phyloP scores from a whole-genome alignment of 371 early-diverging fungal genomes.

The Coemansia sp. region DNA sequence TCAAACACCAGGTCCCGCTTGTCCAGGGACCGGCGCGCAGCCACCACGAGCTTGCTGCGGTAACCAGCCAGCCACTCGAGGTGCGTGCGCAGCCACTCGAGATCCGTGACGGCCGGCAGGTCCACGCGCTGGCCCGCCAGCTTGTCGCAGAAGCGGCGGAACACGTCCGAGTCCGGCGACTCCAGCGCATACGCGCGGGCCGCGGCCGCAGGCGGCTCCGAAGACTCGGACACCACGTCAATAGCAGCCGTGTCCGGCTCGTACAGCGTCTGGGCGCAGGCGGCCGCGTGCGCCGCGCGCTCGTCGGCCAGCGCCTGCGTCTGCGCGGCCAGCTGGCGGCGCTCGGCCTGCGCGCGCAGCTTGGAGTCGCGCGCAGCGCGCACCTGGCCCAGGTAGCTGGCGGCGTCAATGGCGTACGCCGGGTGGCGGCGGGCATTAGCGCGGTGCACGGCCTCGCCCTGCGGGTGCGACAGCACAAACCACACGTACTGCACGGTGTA shows the following conservation, averaged over 20 bases:
- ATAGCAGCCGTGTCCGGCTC: background rate
- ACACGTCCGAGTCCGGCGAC: background rate
- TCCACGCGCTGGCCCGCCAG: background rate
- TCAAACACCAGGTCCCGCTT: background rate
- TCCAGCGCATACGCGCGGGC: background rate
- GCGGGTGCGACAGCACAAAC: conserved; percentile 27
- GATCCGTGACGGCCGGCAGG: background rate
- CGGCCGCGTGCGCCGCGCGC: no score
- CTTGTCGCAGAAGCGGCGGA: background rate
- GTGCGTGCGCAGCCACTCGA: background rate
- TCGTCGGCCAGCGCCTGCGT: background rate
- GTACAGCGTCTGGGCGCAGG: background rate
- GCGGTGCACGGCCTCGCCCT: conserved; percentile 9
- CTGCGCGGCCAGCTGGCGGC: background rate
- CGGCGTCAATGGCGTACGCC: background rate
- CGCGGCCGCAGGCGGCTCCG: no score
- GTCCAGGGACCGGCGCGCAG: background rate
- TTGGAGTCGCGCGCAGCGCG: background rate
- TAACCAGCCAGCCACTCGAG: background rate
- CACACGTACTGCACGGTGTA: conserved; percentile 38
- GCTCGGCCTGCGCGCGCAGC: background rate
- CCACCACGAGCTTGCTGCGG: background rate
- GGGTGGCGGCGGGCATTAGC: background rate
- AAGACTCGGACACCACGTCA: background rate
- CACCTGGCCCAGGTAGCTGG: background rate